Base-by-base conservation (phyloP, 2,329 filamentous ascomycete genomes). In the Aspergillus ochraceus region DNA sequence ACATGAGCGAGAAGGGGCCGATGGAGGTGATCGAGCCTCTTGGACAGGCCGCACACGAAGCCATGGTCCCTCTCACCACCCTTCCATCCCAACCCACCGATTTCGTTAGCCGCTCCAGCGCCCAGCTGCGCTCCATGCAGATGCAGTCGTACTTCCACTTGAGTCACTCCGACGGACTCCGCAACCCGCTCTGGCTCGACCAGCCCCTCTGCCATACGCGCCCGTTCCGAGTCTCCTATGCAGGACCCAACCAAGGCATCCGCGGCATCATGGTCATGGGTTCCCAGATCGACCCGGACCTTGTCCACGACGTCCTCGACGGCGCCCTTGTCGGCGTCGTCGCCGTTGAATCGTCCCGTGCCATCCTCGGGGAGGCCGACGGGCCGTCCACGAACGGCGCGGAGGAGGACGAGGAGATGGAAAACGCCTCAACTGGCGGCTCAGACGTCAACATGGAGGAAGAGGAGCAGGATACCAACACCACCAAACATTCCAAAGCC, bases 111-210 rank as follows among this genome's bases (percentile, higher is more conserved):
- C 76, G 81, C 51, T 83, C 80, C 24, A 81, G 82, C 29, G 76
- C 78, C 1, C 82, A 86, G 60, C 68, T 84, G 6, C 76, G 82
- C 50, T 77, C 78, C 20, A 87, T 88, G 84, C 84, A 86, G 62
- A 84, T 81, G 62, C 81, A 86, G 62, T 85, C 85, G 1, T 88
- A 87, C 67, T 87, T 88, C 69, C 86, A 88, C 67, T 66, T 73
- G 66, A 70, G 71, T 19, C 70, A 71, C 45, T 68, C 71, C 9
- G 60, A 56, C 32, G 66, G 67, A 45, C 49, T 70, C 22, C 65
- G 59, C 30, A 70, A 69, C 42, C 70, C 75, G 2, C 66, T 73
- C 4, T 87, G 83, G 82, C 73, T 74, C 24, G 66, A 75, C 4
- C 72, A 72, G 4, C 77, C 83, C 0, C 73, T 87, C 9, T 78